These are phyloP conservation scores for Crithidia fasciculata DNA, from an alignment of 208 protist species.

Conservation along the genomic window DNA sequence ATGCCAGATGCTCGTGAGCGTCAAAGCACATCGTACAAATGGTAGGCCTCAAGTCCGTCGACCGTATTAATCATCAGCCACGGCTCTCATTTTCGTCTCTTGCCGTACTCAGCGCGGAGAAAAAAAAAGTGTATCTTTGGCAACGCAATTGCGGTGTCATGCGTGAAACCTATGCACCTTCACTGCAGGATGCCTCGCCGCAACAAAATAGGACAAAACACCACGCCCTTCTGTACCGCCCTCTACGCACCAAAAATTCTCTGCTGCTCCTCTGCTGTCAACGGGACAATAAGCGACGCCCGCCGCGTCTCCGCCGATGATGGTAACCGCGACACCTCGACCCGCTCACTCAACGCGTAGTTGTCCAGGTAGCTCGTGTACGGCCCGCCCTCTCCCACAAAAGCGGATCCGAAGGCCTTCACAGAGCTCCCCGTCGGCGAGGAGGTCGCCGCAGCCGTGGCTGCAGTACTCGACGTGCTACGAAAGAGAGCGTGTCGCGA, in stretches of 20 bases:
- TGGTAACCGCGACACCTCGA: not conserved
- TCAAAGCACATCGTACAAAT: too few species aligned
- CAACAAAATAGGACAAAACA: too few species aligned
- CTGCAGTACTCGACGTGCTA: not conserved
- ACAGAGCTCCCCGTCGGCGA: constrained; percentile 10
- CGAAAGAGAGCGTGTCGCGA: constrained; percentile 17
- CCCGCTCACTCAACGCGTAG: constrained; percentile 12
- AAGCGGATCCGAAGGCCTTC: not conserved
- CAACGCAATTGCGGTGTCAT: too few species aligned
- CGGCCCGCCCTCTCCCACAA: constrained; percentile 21
- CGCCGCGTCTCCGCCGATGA: not conserved
- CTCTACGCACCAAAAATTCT: constrained; percentile 22
- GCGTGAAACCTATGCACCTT: too few species aligned
- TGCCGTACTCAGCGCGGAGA: too few species aligned
- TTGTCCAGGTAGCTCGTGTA: constrained; percentile 41
- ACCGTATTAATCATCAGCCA: too few species aligned
- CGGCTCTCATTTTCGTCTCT: too few species aligned
- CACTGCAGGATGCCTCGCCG: too few species aligned
- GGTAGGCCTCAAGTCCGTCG: too few species aligned
- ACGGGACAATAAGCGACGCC: constrained; percentile 9
- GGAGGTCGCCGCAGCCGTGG: not conserved
- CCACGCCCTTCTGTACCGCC: too few species aligned
- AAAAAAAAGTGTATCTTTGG: too few species aligned
- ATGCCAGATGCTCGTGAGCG: too few species aligned
- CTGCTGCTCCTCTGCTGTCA: constrained; percentile 29